Evolutionary conservation across 495 filamentous ascomycete genomes (phyloP).

Genomic region (Xylaria venustula): DNA sequence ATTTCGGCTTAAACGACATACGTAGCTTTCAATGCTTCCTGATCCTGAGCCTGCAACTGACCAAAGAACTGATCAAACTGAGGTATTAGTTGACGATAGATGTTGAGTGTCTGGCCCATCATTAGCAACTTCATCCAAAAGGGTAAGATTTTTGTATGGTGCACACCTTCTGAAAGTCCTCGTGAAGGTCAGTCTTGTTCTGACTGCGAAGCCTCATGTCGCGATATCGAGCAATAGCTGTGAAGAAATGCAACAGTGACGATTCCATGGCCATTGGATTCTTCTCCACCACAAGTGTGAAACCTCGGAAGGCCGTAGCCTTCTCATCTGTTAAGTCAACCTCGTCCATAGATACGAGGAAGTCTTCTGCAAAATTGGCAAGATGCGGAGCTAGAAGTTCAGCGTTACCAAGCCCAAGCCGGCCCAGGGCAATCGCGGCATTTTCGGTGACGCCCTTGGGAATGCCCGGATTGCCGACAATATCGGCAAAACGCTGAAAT

Average conservation of each 20-base stretch:
- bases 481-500: constrained; percentile 69
- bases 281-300: constrained; percentile 76
- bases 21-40: constrained; percentile 47
- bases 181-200: constrained; percentile 45
- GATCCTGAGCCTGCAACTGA: constrained; percentile 62
- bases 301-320: constrained; percentile 86
- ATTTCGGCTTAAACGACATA: constrained; percentile 22
- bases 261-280: constrained; percentile 93
- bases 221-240: constrained; percentile 73
- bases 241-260: constrained; percentile 78
- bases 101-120: constrained; percentile 64
- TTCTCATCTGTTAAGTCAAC: constrained; percentile 93
- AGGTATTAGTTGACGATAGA: constrained; percentile 83
- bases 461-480: constrained; percentile 78
- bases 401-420: constrained; percentile 80
- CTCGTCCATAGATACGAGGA: constrained; percentile 76
- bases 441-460: constrained; percentile 94
- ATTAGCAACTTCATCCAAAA: constrained; percentile 14
- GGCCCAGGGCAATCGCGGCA: constrained; percentile 87
- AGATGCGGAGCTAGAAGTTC: constrained; percentile 78
- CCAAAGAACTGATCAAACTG: constrained; percentile 77
- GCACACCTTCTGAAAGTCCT: constrained; percentile 47
- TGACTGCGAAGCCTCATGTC: constrained; percentile 50
- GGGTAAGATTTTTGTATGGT: not conserved
- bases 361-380: constrained; percentile 74